Conservation (phyloP, 2,329 filamentous ascomycete species). For the Chrysosporium queenslandicum region DNA sequence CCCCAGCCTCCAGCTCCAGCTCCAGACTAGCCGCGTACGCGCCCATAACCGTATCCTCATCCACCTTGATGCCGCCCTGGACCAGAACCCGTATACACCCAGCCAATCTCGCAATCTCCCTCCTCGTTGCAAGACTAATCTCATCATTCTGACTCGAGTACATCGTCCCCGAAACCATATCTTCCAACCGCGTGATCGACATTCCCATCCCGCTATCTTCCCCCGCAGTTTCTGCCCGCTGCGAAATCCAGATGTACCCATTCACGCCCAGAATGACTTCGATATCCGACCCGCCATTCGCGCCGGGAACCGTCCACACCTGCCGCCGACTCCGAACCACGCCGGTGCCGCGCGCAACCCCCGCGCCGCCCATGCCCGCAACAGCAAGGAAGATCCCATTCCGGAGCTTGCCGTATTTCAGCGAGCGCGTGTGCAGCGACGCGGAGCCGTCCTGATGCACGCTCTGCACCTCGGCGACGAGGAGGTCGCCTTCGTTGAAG, state of each 20-base stretch:
- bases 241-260: constrained; percentile 91
- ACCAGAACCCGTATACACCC: constrained; percentile 75
- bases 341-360: constrained; percentile 61
- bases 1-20: constrained; percentile 41
- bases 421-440: constrained; percentile 73
- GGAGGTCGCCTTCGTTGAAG: constrained; percentile 85
- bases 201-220: constrained; percentile 31
- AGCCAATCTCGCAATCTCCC: constrained; percentile 75
- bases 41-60: constrained; percentile 76
- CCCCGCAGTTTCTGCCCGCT: constrained; percentile 53
- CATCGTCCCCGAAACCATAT: constrained; percentile 71
- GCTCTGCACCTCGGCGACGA: constrained; percentile 90
- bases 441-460: constrained; percentile 78
- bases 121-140: constrained; percentile 64
- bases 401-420: constrained; percentile 90
- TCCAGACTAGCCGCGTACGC: constrained; percentile 77
- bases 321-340: constrained; percentile 77
- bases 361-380: constrained; percentile 61
- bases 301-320: constrained; percentile 62
- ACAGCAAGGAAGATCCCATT: constrained; percentile 87
- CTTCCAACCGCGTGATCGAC: constrained; percentile 75
- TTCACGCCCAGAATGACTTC: constrained; percentile 90
- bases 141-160: constrained; percentile 94
- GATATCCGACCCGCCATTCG: constrained; percentile 48
- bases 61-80: constrained; percentile 70